phyloP scores from a whole-genome alignment of 179 eudicot genomes.

The Kewa caespitosa region DNA sequence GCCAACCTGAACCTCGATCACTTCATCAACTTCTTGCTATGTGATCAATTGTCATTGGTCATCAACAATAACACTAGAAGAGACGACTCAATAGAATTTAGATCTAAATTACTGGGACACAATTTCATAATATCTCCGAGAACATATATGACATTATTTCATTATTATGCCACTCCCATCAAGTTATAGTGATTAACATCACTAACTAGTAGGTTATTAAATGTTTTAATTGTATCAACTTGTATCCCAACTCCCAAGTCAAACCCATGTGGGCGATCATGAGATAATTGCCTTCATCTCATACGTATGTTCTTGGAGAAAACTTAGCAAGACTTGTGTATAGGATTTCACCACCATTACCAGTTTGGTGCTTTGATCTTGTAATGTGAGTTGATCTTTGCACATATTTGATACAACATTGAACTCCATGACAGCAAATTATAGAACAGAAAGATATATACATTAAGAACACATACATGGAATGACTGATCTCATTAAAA shows the following conservation, averaged over 20 bases:
- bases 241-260: neutral
- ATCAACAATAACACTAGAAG: too few species aligned
- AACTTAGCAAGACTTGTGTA: neutral
- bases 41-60: too few species aligned
- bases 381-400: too few species aligned
- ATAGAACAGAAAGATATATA: neutral
- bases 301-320: neutral
- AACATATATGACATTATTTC: too few species aligned
- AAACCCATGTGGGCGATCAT: constrained; percentile 1
- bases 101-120: too few species aligned
- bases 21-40: too few species aligned
- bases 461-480: neutral
- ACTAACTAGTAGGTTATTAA: too few species aligned
- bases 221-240: neutral
- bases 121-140: too few species aligned
- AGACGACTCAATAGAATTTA: too few species aligned
- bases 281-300: neutral
- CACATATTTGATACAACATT: neutral
- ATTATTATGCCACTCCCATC: too few species aligned
- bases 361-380: neutral
- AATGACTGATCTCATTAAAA: constrained; percentile 33
- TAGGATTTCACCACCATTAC: neutral
- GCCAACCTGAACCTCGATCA: too few species aligned
- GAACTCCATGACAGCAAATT: neutral
- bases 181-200: too few species aligned